Percentiles rank a stretch among this genome's conserved stretches.
These are phyloP conservation scores for Ophiostoma novo-ulmi DNA, from an alignment of 2,329 filamentous ascomycete species.

Conservation along the genomic window DNA sequence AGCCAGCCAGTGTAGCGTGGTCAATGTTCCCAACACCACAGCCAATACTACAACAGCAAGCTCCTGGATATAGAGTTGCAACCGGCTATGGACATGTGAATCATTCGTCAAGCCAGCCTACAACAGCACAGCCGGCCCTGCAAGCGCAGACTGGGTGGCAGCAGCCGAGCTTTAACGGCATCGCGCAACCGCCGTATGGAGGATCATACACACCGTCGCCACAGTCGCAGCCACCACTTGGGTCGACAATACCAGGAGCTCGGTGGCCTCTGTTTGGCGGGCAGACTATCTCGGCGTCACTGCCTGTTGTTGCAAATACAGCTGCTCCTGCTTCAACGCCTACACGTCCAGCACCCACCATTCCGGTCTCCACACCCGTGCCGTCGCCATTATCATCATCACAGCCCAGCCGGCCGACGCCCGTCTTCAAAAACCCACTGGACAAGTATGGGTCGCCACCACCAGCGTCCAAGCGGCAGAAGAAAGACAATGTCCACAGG, in stretches of 20 bases:
- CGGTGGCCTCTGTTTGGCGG: too few species aligned
- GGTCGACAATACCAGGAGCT: too few species aligned
- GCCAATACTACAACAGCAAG: not conserved
- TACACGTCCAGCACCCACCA: not conserved
- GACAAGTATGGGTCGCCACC: slow-evolving; percentile 10
- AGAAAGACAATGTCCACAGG: not conserved
- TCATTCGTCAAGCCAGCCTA: not conserved
- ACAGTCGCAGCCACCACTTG: too few species aligned
- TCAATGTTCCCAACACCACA: not conserved
- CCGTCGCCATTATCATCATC: not conserved
- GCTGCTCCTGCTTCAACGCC: not conserved
- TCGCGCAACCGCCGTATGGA: too few species aligned
- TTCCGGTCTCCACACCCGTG: not conserved
- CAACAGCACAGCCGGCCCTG: not conserved
- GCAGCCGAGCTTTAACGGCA: not conserved
- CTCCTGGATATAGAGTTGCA: not conserved
- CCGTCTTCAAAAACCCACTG: slow-evolving; percentile 19
- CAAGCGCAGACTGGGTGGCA: not conserved
- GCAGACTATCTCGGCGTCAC: not conserved
- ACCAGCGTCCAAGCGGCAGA: slow-evolving; percentile 20
- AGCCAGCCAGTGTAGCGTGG: not conserved
- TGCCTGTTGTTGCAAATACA: not conserved
- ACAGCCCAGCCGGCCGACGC: not conserved
- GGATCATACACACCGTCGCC: too few species aligned
- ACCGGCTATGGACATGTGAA: not conserved